Base-by-base conservation (phyloP, 768 basidiomycete genomes). In the Phanerochaete carnosa region DNA sequence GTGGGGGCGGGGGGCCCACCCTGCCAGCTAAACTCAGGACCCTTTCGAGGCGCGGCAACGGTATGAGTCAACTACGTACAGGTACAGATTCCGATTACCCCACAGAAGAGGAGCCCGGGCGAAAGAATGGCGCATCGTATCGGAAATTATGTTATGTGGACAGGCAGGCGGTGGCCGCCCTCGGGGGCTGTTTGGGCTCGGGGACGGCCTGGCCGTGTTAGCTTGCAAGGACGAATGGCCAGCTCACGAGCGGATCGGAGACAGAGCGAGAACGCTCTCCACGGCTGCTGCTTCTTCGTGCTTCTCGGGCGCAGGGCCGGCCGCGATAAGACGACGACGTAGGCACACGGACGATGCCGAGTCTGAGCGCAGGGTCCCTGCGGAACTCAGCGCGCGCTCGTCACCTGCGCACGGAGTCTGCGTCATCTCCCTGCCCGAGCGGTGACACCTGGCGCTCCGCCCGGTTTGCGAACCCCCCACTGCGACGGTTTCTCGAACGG, bases 371-470 rank as follows among this genome's bases (percentile, higher is more conserved):
- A 43, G 39, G 39, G 39, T 13, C 33, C 33, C 7, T 35, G 33
- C 33, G 13, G 33, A 35, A 35, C 13, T 6, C 33, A 35, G 33
- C 33, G 52, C 52, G 52, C 52, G 52, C 52, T 26, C 32, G 52
- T 16, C 15, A 28, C 25, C 23, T 15, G 45, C 11, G 2, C 1
- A 4, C 51, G 16, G 16, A 12, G 19, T 23, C 32, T 3, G 43
- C 54, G 54, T 55, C 54, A 55, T 55, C 54, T 16, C n/a, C 11
- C 8, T 19, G 39, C 15, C 5, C 19, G 39, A 28, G 49, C 49
- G 30, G 52, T 53, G 52, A 37, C 52, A 53, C 37, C 32, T 55
- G 54, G 54, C 54, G 54, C 54, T 55, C 54, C 54, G 54, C 26
- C 54, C 15, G 52, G 33, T 19, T 19, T 43, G 39, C 39, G 39